Evolutionary conservation across 208 protist genomes (phyloP).

Genomic region (Trypanosoma vivax): DNA sequence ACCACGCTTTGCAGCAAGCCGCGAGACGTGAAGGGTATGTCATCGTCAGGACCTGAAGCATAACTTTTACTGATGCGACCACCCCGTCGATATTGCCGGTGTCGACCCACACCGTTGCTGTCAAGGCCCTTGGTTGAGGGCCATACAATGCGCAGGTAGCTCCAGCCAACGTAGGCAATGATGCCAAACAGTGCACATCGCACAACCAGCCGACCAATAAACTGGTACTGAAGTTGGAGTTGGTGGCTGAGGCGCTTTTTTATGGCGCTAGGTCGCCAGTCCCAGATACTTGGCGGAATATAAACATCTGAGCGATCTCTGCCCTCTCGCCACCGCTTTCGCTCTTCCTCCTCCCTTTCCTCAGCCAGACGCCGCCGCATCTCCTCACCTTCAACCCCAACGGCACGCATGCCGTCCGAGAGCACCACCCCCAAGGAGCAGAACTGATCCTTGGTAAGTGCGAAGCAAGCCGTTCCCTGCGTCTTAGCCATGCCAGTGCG

Average conservation of each 20-base stretch:
- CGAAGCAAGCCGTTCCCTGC: conserved; percentile 51
- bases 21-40: conserved; percentile 6
- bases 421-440: conserved; percentile 64
- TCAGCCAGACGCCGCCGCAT: conserved; percentile 14
- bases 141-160: conserved; percentile 8
- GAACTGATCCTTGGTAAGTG: conserved; percentile 77
- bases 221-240: conserved; percentile 44
- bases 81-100: neutral
- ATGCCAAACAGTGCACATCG: conserved; percentile 41
- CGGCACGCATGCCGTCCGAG: conserved; percentile 57
- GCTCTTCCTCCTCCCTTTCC: conserved; percentile 22
- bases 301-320: conserved; percentile 18
- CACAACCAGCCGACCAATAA: conserved; percentile 56
- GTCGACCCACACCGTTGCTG: no score
- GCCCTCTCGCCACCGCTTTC: conserved; percentile 9
- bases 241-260: conserved; percentile 57
- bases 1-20: conserved; percentile 56
- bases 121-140: neutral
- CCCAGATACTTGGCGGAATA: conserved; percentile 62
- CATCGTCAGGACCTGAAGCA: conserved; percentile 15
- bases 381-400: conserved; percentile 63
- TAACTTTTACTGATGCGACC: neutral
- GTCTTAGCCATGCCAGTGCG: conserved; percentile 17
- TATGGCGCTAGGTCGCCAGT: conserved; percentile 69
- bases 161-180: conserved; percentile 40